Evolutionary conservation across 2,329 filamentous ascomycete genomes (phyloP), one percentile per base, ranked within the genome.

Genomic region (Plenodomus tracheiphilus): DNA sequence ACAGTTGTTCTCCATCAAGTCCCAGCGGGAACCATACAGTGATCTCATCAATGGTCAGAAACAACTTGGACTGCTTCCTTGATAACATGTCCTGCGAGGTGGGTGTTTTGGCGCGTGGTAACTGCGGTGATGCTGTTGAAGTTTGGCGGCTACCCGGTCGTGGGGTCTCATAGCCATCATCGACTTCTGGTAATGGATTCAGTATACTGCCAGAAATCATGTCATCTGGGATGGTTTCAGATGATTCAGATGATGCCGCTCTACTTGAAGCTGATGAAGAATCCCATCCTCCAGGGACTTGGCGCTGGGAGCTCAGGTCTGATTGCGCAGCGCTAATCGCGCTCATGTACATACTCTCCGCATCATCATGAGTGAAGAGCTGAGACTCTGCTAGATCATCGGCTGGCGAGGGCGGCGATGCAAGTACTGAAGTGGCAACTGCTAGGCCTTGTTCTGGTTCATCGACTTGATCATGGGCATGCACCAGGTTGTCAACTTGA

Each of bases 281-380:
- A 36, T 70, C 69, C 76, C 76, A 78, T 8, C 70, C 73, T 19
- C 76, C 76, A 20, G 76, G 75, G 37, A 78, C 57, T 34, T 66
- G 54, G 20, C 46, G 51, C 5, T 47, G 42, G 22, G 54, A 59
- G 19, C 61, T 59, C 9, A 58, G 49, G 34, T 47, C 43, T 2
- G 43, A 51, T 19, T 70, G 66, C 9, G 65, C 66, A 32, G 74
- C 71, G 49, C 80, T 83, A 46, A 85, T 74, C 10, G 81, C 84
- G 63, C 84, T 93, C 85, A 91, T 86, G 61, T 94, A 95, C 85
- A 95, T 89, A 68, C 90, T 94, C 64, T 90, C 85, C 0, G 88
- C 89, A 54, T 93, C 88, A 53, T 91, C 87, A 49, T 91, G 88
- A 30, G 83, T 90, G 63, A 88, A 93, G 1, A 91, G 65, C 35